A percentile compares a stretch with the other conserved stretches of the same genome.
Evolutionary conservation across 106 monocot species (phyloP).

Genomic region (Phalaenopsis aphrodite): DNA sequence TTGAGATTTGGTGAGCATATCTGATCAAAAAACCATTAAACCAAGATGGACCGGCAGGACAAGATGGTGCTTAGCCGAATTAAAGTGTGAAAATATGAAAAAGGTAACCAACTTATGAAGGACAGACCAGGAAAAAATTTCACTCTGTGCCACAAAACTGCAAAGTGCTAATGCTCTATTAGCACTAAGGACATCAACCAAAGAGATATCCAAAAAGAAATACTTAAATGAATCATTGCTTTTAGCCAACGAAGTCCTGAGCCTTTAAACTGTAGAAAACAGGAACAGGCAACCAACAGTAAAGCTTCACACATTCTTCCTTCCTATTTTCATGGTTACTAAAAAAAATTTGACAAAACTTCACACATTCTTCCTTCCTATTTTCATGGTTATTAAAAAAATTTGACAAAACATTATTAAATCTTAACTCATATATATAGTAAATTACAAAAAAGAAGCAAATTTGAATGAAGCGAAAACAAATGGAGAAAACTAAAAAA

Average conservation of each 20-base stretch:
- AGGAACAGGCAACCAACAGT: neutral
- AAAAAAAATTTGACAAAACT: conserved; percentile 1
- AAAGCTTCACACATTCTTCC: neutral
- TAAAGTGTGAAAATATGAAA: neutral
- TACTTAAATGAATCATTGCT: neutral
- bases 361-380: neutral
- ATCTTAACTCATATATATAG: neutral
- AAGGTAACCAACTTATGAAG: neutral
- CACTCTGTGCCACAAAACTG: neutral
- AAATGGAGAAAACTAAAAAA: neutral
- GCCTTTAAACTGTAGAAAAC: neutral
- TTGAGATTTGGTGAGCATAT: neutral
- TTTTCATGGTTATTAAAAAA: conserved; percentile 1
- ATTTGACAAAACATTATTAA: neutral
- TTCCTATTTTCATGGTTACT: neutral
- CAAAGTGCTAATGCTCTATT: neutral
- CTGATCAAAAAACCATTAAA: neutral
- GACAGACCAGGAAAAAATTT: neutral
- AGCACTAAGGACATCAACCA: neutral
- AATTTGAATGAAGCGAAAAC: neutral
- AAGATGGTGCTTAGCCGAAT: neutral
- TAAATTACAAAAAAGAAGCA: neutral
- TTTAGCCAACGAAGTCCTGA: neutral
- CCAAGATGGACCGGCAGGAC: neutral
- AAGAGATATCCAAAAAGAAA: neutral